A percentile compares a stretch with the other conserved stretches of the same genome.
Evolutionary conservation across 139 green algal genomes (phyloP).

Genomic region (Eudorina sp.): DNA sequence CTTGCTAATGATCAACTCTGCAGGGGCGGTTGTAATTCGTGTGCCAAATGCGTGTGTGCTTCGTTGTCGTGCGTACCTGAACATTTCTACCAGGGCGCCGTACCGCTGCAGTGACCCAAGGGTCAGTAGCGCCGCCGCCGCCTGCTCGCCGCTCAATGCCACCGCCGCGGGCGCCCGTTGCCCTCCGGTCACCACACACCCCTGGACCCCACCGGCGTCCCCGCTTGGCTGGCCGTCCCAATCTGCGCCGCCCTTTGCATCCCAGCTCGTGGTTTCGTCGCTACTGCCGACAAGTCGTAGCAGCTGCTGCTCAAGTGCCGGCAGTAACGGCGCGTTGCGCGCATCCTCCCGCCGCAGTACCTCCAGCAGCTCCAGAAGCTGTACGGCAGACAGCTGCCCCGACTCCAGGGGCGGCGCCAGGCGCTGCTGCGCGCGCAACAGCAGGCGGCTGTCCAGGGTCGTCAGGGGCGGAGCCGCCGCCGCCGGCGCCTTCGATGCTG

Average conservation of each 20-base stretch:
- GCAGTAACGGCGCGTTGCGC: neutral
- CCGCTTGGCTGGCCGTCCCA: no score
- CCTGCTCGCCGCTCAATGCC: slow-evolving; percentile 4
- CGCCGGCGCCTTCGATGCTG: no score
- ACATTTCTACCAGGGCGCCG: neutral
- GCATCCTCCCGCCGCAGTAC: neutral
- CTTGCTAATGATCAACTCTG: no score
- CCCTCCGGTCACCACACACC: neutral
- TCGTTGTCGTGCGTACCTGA: neutral
- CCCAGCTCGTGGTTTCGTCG: no score
- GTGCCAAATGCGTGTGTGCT: no score
- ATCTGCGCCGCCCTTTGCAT: no score
- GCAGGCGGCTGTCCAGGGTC: slow-evolving; percentile 7
- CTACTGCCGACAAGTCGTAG: neutral
- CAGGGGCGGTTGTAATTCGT: no score
- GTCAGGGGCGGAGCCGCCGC: no score
- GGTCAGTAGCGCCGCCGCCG: neutral
- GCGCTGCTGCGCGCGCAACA: neutral
- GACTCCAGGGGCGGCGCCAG: neutral
- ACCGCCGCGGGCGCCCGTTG: neutral
- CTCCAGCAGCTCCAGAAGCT: slow-evolving; percentile 2
- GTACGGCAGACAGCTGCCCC: neutral
- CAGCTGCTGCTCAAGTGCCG: slow-evolving; percentile 11
- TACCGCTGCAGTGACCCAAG: slow-evolving; percentile 31
- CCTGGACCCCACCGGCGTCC: no score